Percentiles rank a stretch among this genome's conserved stretches.
Conservation (phyloP, 148 eudicot genomes). For the Dianthus caryophyllus region DNA sequence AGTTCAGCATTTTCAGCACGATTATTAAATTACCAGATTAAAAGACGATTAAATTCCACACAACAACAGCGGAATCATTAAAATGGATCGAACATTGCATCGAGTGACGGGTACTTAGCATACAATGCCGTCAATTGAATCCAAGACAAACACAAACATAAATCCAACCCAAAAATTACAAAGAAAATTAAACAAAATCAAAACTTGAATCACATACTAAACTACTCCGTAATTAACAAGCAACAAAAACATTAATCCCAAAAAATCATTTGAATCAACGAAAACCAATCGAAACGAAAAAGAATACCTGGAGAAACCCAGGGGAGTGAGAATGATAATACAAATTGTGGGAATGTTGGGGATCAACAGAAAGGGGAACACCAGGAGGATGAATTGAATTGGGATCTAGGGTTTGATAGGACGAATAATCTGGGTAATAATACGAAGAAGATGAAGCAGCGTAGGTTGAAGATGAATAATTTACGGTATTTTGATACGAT, state of each 20-base stretch:
- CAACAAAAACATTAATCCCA: too few relatives aligned
- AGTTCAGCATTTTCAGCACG: too few relatives aligned
- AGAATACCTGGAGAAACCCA: constrained; percentile 17
- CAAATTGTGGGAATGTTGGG: constrained; percentile 21
- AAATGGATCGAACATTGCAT: too few relatives aligned
- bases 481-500: constrained; percentile 12
- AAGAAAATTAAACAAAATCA: background rate
- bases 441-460: constrained; percentile 22
- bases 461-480: constrained; percentile 20
- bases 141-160: background rate
- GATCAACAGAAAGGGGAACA: constrained; percentile 28
- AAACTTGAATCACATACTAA: constrained; percentile 4
- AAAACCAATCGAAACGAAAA: too few relatives aligned
- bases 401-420: constrained; percentile 24
- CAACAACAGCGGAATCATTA: too few relatives aligned
- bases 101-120: too few relatives aligned
- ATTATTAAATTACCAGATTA: too few relatives aligned
- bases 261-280: too few relatives aligned
- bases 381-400: constrained; percentile 37
- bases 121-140: too few relatives aligned
- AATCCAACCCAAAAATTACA: background rate
- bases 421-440: constrained; percentile 33
- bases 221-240: too few relatives aligned
- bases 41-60: too few relatives aligned
- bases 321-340: constrained; percentile 21